Conservation (phyloP, 2,329 filamentous ascomycete genomes). For the Colletotrichum liriopes region DNA sequence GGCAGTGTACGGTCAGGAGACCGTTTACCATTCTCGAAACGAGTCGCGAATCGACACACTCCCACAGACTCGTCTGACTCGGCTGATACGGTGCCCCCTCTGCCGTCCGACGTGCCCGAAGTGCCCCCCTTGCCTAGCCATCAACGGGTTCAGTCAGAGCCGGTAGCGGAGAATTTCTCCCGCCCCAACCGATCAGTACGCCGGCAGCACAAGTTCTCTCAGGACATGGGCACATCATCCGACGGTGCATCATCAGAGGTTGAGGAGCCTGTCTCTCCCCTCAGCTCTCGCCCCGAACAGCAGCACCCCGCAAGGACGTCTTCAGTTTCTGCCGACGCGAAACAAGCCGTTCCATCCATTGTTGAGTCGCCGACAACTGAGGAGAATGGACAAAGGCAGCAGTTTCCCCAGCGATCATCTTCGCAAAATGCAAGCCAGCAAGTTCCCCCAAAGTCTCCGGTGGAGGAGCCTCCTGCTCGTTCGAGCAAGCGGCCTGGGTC, state of each 20-base stretch:
- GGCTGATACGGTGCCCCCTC: conserved; percentile 45
- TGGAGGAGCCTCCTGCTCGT: conserved; percentile 63
- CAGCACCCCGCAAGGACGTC: conserved; percentile 54
- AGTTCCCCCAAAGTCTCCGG: conserved; percentile 43
- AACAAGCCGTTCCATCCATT: conserved; percentile 68
- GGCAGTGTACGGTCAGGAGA: conserved; percentile 89
- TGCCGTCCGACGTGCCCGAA: conserved; percentile 62
- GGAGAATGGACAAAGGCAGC: conserved; percentile 50
- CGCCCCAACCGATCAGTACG: conserved; percentile 67
- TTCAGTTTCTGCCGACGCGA: conserved; percentile 50
- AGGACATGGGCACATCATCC: conserved; percentile 65
- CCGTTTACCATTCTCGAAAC: conserved; percentile 81
- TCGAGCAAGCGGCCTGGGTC: conserved; percentile 59
- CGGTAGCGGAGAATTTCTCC: conserved; percentile 75
- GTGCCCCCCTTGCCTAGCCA: conserved; percentile 63
- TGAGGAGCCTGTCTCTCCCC: conserved; percentile 45
- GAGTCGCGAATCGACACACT: conserved; percentile 74
- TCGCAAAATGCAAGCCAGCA: conserved; percentile 45
- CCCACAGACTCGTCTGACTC: conserved; percentile 65
- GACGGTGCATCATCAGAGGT: conserved; percentile 55
- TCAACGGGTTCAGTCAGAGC: conserved; percentile 79
- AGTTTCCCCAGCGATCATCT: conserved; percentile 69
- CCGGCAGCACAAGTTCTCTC: conserved; percentile 65
- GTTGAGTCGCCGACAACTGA: conserved; percentile 75
- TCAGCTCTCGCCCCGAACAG: conserved; percentile 48